A percentile compares a stretch with the other conserved stretches of the same genome.
These are phyloP conservation scores for Diophrys appendiculata DNA, from an alignment of 73 alveolate species.

Conservation along the genomic window DNA sequence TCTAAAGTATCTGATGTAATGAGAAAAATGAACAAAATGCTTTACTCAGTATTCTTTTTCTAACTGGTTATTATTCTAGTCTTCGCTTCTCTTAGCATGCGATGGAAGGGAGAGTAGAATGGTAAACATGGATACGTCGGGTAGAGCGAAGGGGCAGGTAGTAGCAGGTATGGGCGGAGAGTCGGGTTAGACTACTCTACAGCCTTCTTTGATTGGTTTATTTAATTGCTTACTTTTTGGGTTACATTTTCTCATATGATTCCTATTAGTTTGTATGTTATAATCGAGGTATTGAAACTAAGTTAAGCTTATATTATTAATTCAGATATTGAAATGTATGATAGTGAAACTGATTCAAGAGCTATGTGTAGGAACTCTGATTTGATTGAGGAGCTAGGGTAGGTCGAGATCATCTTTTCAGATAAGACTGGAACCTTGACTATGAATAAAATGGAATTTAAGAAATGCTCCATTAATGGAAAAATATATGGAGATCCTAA, in stretches of 20 bases:
- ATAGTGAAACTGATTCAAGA: constrained; percentile 51
- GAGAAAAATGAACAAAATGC: constrained; percentile 60
- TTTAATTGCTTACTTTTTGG: constrained; percentile 51
- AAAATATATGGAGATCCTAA: constrained; percentile 73
- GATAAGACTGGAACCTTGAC: constrained; percentile 91
- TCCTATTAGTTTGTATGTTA: constrained; percentile 84
- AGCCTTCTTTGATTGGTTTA: constrained; percentile 18
- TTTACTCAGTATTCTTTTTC: constrained; percentile 57
- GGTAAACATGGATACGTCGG: constrained; percentile 16
- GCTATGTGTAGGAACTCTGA: constrained; percentile 71
- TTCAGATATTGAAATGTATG: constrained; percentile 69
- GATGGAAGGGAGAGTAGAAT: constrained; percentile 29
- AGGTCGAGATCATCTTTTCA: constrained; percentile 77
- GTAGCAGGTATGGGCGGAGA: no score
- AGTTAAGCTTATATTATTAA: constrained; percentile 65
- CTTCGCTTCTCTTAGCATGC: constrained; percentile 23
- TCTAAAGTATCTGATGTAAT: constrained; percentile 64
- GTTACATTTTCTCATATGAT: constrained; percentile 63
- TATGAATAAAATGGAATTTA: constrained; percentile 80
- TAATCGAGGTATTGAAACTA: constrained; percentile 74
- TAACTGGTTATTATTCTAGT: constrained; percentile 27
- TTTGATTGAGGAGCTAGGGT: constrained; percentile 83
- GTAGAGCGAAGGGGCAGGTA: no score
- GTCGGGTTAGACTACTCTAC: constrained; percentile 11
- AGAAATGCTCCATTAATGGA: constrained; percentile 74